phyloP scores from a whole-genome alignment of 1,139 yeast genomes.

The Candida sp. region DNA sequence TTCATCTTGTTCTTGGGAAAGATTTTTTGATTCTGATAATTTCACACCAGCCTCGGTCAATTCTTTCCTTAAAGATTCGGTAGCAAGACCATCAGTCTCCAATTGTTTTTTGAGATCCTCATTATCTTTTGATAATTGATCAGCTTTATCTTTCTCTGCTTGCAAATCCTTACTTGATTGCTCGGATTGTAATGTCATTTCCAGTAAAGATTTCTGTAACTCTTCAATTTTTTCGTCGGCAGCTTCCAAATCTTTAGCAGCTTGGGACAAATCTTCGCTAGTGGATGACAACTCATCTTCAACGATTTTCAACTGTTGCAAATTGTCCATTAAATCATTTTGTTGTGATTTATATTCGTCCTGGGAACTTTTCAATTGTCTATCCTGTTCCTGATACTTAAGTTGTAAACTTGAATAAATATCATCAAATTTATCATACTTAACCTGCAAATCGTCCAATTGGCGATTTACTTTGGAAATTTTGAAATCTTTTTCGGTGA shows the following conservation, averaged over 20 bases:
- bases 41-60: background rate
- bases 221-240: background rate
- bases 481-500: constrained; percentile 22
- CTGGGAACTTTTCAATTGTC: background rate
- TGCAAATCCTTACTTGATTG: background rate
- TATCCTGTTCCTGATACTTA: background rate
- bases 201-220: background rate
- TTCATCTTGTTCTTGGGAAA: background rate
- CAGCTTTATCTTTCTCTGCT: background rate
- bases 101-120: background rate
- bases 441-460: constrained; percentile 2
- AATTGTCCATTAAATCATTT: background rate
- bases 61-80: background rate
- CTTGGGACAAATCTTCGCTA: background rate
- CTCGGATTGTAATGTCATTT: background rate
- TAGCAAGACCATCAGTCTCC: background rate
- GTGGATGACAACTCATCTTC: background rate
- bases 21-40: background rate
- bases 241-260: background rate
- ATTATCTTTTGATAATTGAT: background rate
- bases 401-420: background rate
- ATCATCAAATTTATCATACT: background rate
- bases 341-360: background rate
- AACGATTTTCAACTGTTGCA: background rate
- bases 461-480: constrained; percentile 11